Base-by-base conservation (phyloP, 106 monocot species). In the Hemerocallis citrina region DNA sequence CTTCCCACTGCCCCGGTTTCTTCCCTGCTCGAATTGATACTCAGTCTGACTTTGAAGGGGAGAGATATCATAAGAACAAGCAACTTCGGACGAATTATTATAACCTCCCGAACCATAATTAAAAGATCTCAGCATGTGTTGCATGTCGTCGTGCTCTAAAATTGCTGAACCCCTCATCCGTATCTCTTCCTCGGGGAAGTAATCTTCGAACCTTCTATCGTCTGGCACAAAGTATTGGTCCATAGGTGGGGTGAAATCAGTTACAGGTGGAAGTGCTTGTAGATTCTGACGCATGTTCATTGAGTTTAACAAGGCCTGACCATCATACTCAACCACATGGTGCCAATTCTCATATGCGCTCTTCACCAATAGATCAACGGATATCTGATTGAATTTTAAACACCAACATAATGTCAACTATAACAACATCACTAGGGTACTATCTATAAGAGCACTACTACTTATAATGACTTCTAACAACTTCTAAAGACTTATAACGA, bases 321-420 rank as follows among this genome's bases (percentile, higher is more conserved):
- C 55, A 41, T 67, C 67, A 34, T 61, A 63, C 17, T 63, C 71
- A 2, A 71, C 32, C 12, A 44, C 71, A 1, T 45, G 42, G 34
- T 52, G 40, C 71, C 71, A 71, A 14, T 71, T 63, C 1, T 62
- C 71, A 51, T 71, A 63, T 24, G 71, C 71, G 31, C 52, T 27
- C 52, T 63, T 62, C 31, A 63, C 63, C 32, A 63, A 27, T 7
- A 39, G 31, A 40, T 71, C 71, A n/a, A 71, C 71, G 7, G 42
- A 55, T 20, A 63, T 27, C 67, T 67, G 67, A 27, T 41, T 28
- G n/a, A 59, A 27, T 27, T 52, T 24, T 24, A 27, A 52, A 57
- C 17, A 47, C 21, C 47, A 2, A 22, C 21, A 38, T 10, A 15
- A 52, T 47, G 7, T 27, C 22, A 27, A 27, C 24, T 15, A 52